phyloP scores from a whole-genome alignment of 2,329 filamentous ascomycete genomes.

The Coleophoma cylindrospora region DNA sequence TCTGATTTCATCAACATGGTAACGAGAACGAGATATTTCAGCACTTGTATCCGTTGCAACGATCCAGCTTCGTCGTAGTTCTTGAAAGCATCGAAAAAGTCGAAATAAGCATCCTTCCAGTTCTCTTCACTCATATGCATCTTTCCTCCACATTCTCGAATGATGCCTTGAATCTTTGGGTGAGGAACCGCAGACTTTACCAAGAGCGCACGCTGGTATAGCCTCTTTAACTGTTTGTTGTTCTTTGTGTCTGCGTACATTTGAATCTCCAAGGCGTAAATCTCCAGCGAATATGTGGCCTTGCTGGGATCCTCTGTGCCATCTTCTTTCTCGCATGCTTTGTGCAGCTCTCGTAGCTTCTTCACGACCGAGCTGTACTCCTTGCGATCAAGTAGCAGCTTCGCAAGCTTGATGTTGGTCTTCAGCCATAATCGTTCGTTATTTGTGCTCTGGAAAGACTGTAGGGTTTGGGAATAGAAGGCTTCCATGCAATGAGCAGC shows the following conservation, averaged over 20 bases:
- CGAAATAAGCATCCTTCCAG: constrained; percentile 93
- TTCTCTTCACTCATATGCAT: constrained; percentile 99
- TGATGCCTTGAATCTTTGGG: constrained; percentile 98
- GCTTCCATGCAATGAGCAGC: constrained; percentile 83
- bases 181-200: constrained; percentile 97
- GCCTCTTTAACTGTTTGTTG: constrained; percentile 90
- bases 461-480: constrained; percentile 89
- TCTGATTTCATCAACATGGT: constrained; percentile 98
- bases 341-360: constrained; percentile 85
- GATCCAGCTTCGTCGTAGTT: constrained; percentile 99
- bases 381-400: constrained; percentile 85
- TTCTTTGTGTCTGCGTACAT: constrained; percentile 97
- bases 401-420: constrained; percentile 94
- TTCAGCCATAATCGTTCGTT: constrained; percentile 97
- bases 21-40: constrained; percentile 93
- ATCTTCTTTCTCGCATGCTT: constrained; percentile 80
- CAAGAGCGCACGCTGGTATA: constrained; percentile 87
- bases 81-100: constrained; percentile 98
- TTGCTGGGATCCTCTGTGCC: constrained; percentile 90
- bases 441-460: constrained; percentile 95
- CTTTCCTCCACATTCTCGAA: constrained; percentile 96
- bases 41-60: constrained; percentile 90
- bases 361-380: constrained; percentile 76
- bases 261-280: constrained; percentile 95
- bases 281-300: constrained; percentile 91